These are phyloP conservation scores for Tylopilus sp. DNA, from an alignment of 1,284 basidiomycete genomes.

Conservation along the genomic window DNA sequence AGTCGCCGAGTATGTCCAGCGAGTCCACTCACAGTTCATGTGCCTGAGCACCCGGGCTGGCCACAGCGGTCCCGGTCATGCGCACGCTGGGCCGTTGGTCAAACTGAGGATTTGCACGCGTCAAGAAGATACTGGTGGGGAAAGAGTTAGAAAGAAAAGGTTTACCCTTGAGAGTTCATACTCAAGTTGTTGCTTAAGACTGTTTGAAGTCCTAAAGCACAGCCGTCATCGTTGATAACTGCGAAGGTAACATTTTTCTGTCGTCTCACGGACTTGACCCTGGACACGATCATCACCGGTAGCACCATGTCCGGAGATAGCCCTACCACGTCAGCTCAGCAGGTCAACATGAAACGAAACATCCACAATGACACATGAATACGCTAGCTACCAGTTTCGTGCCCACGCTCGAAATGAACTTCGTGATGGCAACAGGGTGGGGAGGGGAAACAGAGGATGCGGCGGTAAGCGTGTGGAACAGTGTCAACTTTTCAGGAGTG, in stretches of 20 bases:
- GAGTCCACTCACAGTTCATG: slow-evolving; percentile 80
- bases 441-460: too few species aligned
- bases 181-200: slow-evolving; percentile 61
- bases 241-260: slow-evolving; percentile 92
- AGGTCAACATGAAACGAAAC: too few species aligned
- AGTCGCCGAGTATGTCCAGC: slow-evolving; percentile 56
- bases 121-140: slow-evolving; percentile 1
- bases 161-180: slow-evolving; percentile 30
- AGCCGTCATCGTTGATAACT: slow-evolving; percentile 86
- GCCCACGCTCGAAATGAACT: too few species aligned
- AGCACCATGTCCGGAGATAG: slow-evolving; percentile 13
- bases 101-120: slow-evolving; percentile 51
- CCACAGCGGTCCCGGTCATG: slow-evolving; percentile 72
- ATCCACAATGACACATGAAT: too few species aligned
- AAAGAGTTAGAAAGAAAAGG: background rate
- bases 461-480: too few species aligned
- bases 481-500: too few species aligned
- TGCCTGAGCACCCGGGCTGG: slow-evolving; percentile 76
- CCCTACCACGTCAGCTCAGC: too few species aligned
- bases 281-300: slow-evolving; percentile 54
- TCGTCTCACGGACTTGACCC: slow-evolving; percentile 85
- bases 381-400: too few species aligned
- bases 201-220: slow-evolving; percentile 76
- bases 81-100: slow-evolving; percentile 81
- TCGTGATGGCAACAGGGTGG: too few species aligned